phyloP scores from a whole-genome alignment of 2,329 filamentous ascomycete species.

The Cyphellophora europaea region DNA sequence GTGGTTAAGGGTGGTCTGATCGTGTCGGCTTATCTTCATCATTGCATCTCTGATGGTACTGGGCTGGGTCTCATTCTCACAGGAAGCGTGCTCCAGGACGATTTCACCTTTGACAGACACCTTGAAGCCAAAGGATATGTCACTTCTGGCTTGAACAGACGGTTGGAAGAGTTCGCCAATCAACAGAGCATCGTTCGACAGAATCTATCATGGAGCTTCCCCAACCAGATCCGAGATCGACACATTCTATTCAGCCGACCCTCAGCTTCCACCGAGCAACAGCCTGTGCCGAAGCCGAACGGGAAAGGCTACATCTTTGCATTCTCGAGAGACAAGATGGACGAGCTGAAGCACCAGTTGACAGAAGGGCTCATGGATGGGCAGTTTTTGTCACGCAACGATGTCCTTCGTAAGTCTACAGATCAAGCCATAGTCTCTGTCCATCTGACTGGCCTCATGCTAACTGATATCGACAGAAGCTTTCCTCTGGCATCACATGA shows the following conservation, averaged over 20 bases:
- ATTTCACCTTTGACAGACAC: constrained; percentile 12
- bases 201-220: constrained; percentile 12
- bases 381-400: constrained; percentile 10
- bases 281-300: constrained; percentile 4
- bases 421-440: not conserved
- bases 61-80: constrained; percentile 15
- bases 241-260: constrained; percentile 9
- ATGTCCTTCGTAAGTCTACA: constrained; percentile 7
- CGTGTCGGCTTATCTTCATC: constrained; percentile 18
- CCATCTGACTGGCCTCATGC: not conserved
- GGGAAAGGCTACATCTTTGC: constrained; percentile 16
- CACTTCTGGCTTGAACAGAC: constrained; percentile 7
- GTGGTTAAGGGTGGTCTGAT: constrained; percentile 17
- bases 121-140: constrained; percentile 7
- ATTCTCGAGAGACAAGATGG: constrained; percentile 9
- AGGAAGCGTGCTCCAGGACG: constrained; percentile 13
- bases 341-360: constrained; percentile 5
- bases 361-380: constrained; percentile 2
- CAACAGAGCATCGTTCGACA: constrained; percentile 12
- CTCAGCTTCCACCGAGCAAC: constrained; percentile 1
- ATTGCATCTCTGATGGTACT: constrained; percentile 19
- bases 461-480: constrained; percentile 15
- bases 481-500: constrained; percentile 26
- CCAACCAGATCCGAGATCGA: constrained; percentile 13
- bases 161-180: constrained; percentile 13